Conservation (phyloP, 2,329 filamentous ascomycete species). For the Beauveria medogensis region DNA sequence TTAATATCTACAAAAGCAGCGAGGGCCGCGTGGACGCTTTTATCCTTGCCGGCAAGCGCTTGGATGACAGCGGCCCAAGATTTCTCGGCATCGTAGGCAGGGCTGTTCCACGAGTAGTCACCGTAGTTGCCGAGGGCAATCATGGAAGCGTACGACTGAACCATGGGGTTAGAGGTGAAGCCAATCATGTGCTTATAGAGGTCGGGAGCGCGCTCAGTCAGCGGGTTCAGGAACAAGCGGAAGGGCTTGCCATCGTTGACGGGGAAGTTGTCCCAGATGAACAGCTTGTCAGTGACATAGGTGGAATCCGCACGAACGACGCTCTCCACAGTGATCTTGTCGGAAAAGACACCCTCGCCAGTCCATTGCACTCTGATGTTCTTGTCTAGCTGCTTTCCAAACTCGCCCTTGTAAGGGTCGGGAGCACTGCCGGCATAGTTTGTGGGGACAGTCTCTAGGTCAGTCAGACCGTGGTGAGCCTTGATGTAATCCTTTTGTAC, state of each 20-base stretch:
- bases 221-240: slow-evolving; percentile 14
- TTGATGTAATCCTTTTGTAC: slow-evolving; percentile 13
- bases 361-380: slow-evolving; percentile 14
- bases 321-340: slow-evolving; percentile 12
- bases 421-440: slow-evolving; percentile 12
- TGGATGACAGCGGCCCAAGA: slow-evolving; percentile 8
- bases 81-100: slow-evolving; percentile 3
- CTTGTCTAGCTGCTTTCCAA: slow-evolving; percentile 11
- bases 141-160: slow-evolving; percentile 14
- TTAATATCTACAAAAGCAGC: slow-evolving; percentile 12
- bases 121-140: slow-evolving; percentile 13
- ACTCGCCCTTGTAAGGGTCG: slow-evolving; percentile 12
- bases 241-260: slow-evolving; percentile 12
- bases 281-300: slow-evolving; percentile 14
- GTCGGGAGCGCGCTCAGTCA: slow-evolving; percentile 8
- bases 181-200: slow-evolving; percentile 13
- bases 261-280: slow-evolving; percentile 15
- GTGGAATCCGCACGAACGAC: slow-evolving; percentile 7
- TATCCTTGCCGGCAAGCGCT: slow-evolving; percentile 11
- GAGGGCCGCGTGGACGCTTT: slow-evolving; percentile 1
- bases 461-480: slow-evolving; percentile 7
- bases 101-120: slow-evolving; percentile 13
- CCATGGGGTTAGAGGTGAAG: slow-evolving; percentile 15
- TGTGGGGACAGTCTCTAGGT: slow-evolving; percentile 13
- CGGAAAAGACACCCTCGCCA: slow-evolving; percentile 13